Conservation (phyloP, 305 asterid species). For the Withania somnifera region DNA sequence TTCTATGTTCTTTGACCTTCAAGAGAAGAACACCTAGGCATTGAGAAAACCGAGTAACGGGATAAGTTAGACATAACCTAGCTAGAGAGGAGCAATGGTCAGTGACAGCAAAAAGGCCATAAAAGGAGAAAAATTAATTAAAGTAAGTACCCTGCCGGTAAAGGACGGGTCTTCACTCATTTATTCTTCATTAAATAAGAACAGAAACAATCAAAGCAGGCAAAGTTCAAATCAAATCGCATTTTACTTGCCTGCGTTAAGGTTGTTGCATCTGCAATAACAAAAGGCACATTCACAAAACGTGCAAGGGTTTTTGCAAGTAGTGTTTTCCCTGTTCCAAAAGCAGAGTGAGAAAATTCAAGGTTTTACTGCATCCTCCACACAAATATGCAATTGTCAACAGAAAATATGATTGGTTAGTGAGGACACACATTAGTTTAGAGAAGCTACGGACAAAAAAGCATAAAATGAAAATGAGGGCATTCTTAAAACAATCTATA, state of each 20-base stretch:
- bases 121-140: neutral
- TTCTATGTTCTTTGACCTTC: neutral
- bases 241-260: conserved; percentile 65
- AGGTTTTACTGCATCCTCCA: conserved; percentile 10
- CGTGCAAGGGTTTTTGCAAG: conserved; percentile 98
- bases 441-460: neutral
- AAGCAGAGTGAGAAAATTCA: conserved; percentile 6
- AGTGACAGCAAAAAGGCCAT: neutral
- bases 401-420: neutral
- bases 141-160: neutral
- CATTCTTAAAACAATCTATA: neutral
- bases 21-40: neutral
- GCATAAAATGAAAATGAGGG: neutral
- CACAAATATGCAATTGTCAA: conserved; percentile 10
- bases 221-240: neutral
- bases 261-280: conserved; percentile 91
- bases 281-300: conserved; percentile 93
- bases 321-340: conserved; percentile 71
- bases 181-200: conserved; percentile 3
- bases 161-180: neutral
- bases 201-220: neutral
- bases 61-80: neutral
- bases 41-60: neutral
- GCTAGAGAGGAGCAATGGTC: neutral
- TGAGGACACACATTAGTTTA: neutral